Evolutionary conservation across 805 yeast genomes (phyloP).

Genomic region (Danielia oregonensis): DNA sequence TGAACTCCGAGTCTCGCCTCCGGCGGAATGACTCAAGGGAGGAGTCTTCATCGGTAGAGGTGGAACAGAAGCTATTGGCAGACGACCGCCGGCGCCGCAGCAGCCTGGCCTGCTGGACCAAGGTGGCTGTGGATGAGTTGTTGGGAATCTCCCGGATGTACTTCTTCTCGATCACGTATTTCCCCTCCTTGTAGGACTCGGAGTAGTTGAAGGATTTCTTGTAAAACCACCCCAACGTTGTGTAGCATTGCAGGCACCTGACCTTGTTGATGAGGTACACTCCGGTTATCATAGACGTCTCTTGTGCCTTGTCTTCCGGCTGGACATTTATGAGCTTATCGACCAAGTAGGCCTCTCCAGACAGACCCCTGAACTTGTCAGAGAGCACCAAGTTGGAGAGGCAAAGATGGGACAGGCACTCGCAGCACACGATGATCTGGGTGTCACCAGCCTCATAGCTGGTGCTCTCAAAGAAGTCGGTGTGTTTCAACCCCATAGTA

Average conservation of each 20-base stretch:
- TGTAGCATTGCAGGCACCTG: slow-evolving; percentile 37
- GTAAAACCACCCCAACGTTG: slow-evolving; percentile 39
- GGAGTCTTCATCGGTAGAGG: slow-evolving; percentile 4
- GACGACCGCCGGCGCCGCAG: slow-evolving; percentile 21
- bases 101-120: slow-evolving; percentile 30
- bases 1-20: slow-evolving; percentile 1
- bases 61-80: slow-evolving; percentile 9
- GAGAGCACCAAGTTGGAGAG: slow-evolving; percentile 32
- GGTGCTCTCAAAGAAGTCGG: slow-evolving; percentile 36
- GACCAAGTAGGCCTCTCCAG: slow-evolving; percentile 41
- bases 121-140: slow-evolving; percentile 28
- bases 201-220: slow-evolving; percentile 32
- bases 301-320: slow-evolving; percentile 24
- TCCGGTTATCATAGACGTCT: slow-evolving; percentile 40
- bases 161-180: slow-evolving; percentile 39
- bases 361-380: slow-evolving; percentile 37
- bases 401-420: slow-evolving; percentile 40
- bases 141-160: slow-evolving; percentile 33
- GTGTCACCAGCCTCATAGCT: slow-evolving; percentile 34
- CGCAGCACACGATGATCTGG: slow-evolving; percentile 38
- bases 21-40: slow-evolving; percentile 8
- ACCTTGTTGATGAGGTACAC: slow-evolving; percentile 33
- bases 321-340: slow-evolving; percentile 35
- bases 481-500: slow-evolving; percentile 37
- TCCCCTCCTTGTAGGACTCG: slow-evolving; percentile 42